Evolutionary conservation across 371 early-diverging fungal species (phyloP).

Genomic region (Batkoa obscura): DNA sequence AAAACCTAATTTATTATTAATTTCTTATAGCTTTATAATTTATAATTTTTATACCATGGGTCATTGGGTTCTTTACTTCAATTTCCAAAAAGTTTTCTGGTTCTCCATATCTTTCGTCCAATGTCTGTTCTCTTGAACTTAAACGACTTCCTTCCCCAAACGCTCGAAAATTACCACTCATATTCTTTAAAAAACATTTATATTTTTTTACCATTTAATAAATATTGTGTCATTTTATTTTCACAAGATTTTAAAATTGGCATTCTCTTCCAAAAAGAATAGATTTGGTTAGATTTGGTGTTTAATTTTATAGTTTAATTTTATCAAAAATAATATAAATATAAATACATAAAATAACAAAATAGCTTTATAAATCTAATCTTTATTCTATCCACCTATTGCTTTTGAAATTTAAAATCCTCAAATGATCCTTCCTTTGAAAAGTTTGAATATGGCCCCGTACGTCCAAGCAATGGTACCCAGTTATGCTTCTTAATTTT

Average conservation of each 20-base stretch:
- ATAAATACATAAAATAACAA: too few species aligned
- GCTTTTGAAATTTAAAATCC: neutral
- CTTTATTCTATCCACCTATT: too few species aligned
- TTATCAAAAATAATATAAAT: too few species aligned
- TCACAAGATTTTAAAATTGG: too few species aligned
- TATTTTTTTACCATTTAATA: too few species aligned
- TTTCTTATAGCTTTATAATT: neutral
- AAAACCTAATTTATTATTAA: conserved; percentile 19
- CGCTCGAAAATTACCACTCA: conserved; percentile 12
- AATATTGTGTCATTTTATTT: too few species aligned
- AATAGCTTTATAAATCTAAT: too few species aligned
- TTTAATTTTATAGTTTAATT: too few species aligned
- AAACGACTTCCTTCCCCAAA: conserved; percentile 32
- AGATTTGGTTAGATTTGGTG: too few species aligned
- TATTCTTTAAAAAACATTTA: too few species aligned
- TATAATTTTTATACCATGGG: conserved; percentile 38
- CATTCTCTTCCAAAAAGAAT: too few species aligned
- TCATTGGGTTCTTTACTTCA: conserved; percentile 79
- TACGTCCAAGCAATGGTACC: neutral
- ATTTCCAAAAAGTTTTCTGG: conserved; percentile 96
- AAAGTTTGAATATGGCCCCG: neutral
- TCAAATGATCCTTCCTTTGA: neutral
- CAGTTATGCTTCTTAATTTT: neutral
- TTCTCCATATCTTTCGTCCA: conserved; percentile 77
- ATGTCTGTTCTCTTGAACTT: conserved; percentile 50